Percentiles rank a stretch among this genome's conserved stretches.
These are phyloP conservation scores for Monilinia fructigena DNA, from an alignment of 2,329 filamentous ascomycete genomes.

Conservation along the genomic window DNA sequence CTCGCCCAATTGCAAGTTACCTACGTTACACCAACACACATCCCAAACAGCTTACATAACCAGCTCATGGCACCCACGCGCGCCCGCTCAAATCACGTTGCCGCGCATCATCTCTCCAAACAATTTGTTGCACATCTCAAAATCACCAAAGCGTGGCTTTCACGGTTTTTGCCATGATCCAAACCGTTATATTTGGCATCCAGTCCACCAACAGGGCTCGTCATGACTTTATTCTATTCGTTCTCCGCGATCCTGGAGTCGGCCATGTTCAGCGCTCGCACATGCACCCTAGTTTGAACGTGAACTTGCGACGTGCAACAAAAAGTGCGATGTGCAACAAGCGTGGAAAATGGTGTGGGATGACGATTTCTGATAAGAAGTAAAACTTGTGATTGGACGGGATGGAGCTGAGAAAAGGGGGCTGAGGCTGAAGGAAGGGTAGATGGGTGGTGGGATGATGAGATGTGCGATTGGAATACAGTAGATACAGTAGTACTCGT, in stretches of 20 bases:
- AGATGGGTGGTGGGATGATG: not conserved
- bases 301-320: conserved; percentile 17
- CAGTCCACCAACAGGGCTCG: not conserved
- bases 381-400: not conserved
- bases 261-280: not conserved
- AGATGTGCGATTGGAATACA: too few relatives aligned
- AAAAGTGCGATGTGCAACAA: conserved; percentile 22
- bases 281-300: not conserved
- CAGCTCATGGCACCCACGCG: not conserved
- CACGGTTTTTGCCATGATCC: conserved; percentile 25
- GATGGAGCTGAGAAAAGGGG: too few relatives aligned
- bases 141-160: conserved; percentile 22
- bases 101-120: too few relatives aligned
- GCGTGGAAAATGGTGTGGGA: not conserved
- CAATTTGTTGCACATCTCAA: conserved; percentile 21
- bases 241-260: not conserved
- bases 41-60: conserved; percentile 8
- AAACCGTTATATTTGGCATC: not conserved
- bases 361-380: not conserved
- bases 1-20: too few relatives aligned
- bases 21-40: too few relatives aligned
- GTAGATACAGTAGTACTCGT: too few relatives aligned
- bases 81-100: not conserved
- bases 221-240: not conserved
- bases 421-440: not conserved